Conservation (phyloP, 371 early-diverging fungal species). For the Apophysomyces trapeziformis region DNA sequence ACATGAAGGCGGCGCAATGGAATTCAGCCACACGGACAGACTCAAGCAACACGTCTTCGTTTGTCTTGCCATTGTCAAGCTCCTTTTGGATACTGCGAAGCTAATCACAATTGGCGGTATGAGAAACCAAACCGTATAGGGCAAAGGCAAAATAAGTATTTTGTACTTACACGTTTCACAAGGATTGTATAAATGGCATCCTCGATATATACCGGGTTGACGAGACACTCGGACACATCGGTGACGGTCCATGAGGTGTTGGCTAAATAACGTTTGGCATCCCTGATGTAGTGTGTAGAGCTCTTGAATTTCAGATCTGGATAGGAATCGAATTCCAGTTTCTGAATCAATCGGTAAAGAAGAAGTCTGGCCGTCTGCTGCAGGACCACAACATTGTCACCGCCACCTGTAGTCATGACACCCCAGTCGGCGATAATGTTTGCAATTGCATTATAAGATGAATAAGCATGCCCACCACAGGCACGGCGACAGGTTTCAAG, state of each 20-base stretch:
- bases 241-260: constrained; percentile 26
- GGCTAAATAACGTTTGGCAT: constrained; percentile 36
- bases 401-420: constrained; percentile 75
- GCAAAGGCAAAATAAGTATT: not conserved
- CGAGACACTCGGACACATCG: constrained; percentile 25
- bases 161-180: constrained; percentile 43
- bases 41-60: constrained; percentile 37
- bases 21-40: constrained; percentile 43
- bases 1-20: constrained; percentile 42
- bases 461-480: constrained; percentile 69
- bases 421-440: constrained; percentile 70
- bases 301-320: constrained; percentile 41
- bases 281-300: constrained; percentile 36
- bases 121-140: not conserved
- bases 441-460: constrained; percentile 69
- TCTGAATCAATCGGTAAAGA: constrained; percentile 31
- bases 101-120: constrained; percentile 15
- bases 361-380: constrained; percentile 59
- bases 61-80: constrained; percentile 25
- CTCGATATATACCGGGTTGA: constrained; percentile 27
- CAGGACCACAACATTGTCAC: constrained; percentile 71
- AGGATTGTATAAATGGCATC: constrained; percentile 40
- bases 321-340: constrained; percentile 33
- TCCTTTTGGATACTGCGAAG: constrained; percentile 31
- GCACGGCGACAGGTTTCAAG: constrained; percentile 64